Base-by-base conservation (phyloP, 2,329 filamentous ascomycete species). In the Amauroascus verrucosus region DNA sequence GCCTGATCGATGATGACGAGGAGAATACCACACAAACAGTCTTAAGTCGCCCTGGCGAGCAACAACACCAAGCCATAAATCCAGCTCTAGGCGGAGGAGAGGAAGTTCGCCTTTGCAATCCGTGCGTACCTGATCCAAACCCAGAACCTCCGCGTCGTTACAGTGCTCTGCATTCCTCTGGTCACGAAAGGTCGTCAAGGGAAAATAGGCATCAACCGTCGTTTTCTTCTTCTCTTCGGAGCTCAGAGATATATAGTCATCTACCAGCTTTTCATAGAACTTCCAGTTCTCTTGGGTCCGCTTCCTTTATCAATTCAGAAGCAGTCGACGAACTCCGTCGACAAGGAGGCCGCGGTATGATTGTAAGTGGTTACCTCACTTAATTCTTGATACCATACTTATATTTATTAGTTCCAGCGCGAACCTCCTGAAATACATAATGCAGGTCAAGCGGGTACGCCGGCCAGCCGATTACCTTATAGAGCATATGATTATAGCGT, bases 91-190 rank as follows among this genome's bases (percentile, higher is more conserved):
- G 80, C 35, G 82, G 82, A 50, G 83, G 83, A 30, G 81, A 84
- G 62, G 79, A 82, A 65, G 83, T 86, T 33, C 76, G 83, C 56
- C 76, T 86, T 8, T 86, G 83, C 70, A 86, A 86, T 62, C 83
- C 83, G 11, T 86, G 83, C 64, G 83, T 86, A 9, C 83, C 83
- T 33, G 83, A 86, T 69, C 83, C 81, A 16, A 83, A 83, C 57
- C 76, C 77, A 33, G 75, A 77, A 53, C 79, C 79, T 43, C 78
- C 78, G 32, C 61, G 65, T 26, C 62, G 61, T 18, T 72, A 68
- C 56, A 48, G 26, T 41, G 35, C 28, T 13, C 32, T 45, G n/a
- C 51, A 35, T 6, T 45, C 41, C 16, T n/a, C 44, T 43, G 35
- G 32, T 1, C 6, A 38, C 20, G 18, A 38, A 22, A 37, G 20